Evolutionary conservation across 2,329 filamentous ascomycete genomes (phyloP).

Genomic region (Alternaria arbusti): DNA sequence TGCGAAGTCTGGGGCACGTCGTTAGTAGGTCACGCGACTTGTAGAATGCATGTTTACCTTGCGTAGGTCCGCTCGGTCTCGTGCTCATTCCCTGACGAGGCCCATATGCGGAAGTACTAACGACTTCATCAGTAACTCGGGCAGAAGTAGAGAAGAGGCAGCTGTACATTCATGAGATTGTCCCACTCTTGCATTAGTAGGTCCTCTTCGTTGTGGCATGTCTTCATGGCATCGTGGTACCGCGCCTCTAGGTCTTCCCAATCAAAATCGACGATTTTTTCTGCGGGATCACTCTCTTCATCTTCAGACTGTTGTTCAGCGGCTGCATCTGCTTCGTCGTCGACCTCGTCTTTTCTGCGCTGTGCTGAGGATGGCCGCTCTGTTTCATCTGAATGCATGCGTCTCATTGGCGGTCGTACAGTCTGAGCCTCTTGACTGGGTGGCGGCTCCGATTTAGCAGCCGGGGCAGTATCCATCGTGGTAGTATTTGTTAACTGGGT

Average conservation of each 20-base stretch:
- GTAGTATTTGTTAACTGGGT: neutral
- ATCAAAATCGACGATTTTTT: slow-evolving; percentile 64
- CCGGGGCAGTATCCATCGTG: slow-evolving; percentile 22
- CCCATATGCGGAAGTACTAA: slow-evolving; percentile 83
- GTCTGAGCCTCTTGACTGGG: slow-evolving; percentile 14
- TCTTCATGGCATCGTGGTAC: slow-evolving; percentile 70
- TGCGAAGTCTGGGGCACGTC: slow-evolving; percentile 67
- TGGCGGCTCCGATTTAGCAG: slow-evolving; percentile 17
- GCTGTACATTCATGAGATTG: slow-evolving; percentile 48
- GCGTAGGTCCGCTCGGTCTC: slow-evolving; percentile 81
- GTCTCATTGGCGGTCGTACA: slow-evolving; percentile 9
- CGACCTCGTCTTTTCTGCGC: slow-evolving; percentile 13
- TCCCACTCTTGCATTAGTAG: slow-evolving; percentile 72
- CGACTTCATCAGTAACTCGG: slow-evolving; percentile 11
- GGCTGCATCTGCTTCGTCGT: slow-evolving; percentile 13
- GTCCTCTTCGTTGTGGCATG: slow-evolving; percentile 69
- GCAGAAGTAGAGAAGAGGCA: neutral
- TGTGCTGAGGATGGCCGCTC: slow-evolving; percentile 38
- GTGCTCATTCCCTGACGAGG: slow-evolving; percentile 70
- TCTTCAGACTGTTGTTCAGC: slow-evolving; percentile 17
- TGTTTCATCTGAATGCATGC: slow-evolving; percentile 29
- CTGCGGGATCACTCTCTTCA: slow-evolving; percentile 35
- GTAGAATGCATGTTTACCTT: slow-evolving; percentile 58
- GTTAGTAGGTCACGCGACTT: neutral
- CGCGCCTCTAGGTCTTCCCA: slow-evolving; percentile 78